A percentile compares a stretch with the other conserved stretches of the same genome.
Conservation (phyloP, 2,329 filamentous ascomycete species). For the Fusarium sp. region DNA sequence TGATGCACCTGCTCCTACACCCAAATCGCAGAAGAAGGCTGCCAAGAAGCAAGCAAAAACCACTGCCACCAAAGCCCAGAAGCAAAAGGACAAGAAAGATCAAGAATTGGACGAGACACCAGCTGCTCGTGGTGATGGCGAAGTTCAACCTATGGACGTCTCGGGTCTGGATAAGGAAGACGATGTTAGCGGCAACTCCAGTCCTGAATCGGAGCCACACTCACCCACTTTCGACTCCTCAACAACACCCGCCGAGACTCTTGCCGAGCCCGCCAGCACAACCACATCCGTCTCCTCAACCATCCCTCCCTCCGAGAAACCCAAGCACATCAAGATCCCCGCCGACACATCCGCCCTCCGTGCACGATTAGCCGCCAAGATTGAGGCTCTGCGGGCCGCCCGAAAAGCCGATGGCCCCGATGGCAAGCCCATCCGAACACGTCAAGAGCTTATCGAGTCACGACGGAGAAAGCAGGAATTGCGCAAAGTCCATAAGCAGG, state of each 20-base stretch:
- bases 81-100: conserved; percentile 39
- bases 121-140: conserved; percentile 22
- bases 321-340: conserved; percentile 77
- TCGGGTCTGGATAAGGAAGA: conserved; percentile 57
- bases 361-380: conserved; percentile 84
- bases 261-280: conserved; percentile 67
- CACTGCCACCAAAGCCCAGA: conserved; percentile 25
- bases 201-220: conserved; percentile 66
- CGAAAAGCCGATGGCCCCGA: conserved; percentile 90
- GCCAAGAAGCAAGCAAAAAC: conserved; percentile 50
- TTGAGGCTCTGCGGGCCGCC: conserved; percentile 86
- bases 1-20: conserved; percentile 36
- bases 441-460: conserved; percentile 93
- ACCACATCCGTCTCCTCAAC: conserved; percentile 81
- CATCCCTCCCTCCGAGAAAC: conserved; percentile 71
- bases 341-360: conserved; percentile 82
- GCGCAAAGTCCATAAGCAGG: conserved; percentile 90
- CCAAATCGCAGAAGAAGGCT: conserved; percentile 47
- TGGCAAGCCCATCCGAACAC: conserved; percentile 82
- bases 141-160: conserved; percentile 47
- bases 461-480: conserved; percentile 89
- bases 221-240: conserved; percentile 72
- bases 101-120: conserved; percentile 30
- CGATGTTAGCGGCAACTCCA: conserved; percentile 63
- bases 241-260: conserved; percentile 55